A percentile compares a stretch with the other conserved stretches of the same genome.
These are phyloP conservation scores for Rostrohypoxylon terebratum DNA, from an alignment of 495 filamentous ascomycete genomes.

Conservation along the genomic window DNA sequence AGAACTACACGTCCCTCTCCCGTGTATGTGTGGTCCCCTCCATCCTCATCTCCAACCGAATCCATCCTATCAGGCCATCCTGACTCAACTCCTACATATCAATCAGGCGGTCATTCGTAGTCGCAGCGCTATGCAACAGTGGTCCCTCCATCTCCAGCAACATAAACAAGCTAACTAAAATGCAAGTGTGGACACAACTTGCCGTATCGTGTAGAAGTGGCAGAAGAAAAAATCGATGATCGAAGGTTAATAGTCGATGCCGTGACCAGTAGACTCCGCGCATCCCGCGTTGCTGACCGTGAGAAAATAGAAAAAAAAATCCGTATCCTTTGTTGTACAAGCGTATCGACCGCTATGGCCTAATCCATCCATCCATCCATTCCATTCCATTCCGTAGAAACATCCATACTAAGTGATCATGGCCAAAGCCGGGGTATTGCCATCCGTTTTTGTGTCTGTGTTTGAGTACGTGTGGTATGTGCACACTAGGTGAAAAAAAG, in stretches of 20 bases:
- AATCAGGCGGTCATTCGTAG: not conserved
- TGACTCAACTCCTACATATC: not conserved
- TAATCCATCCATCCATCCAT: slow-evolving; percentile 27
- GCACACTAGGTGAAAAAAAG: slow-evolving; percentile 23
- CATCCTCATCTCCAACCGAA: not conserved
- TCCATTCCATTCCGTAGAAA: slow-evolving; percentile 25
- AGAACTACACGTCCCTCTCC: not conserved
- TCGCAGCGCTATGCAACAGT: slow-evolving; percentile 1
- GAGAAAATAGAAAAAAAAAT: slow-evolving; percentile 12
- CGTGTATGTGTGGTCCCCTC: not conserved
- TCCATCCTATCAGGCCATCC: slow-evolving; percentile 2
- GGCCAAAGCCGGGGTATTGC: slow-evolving; percentile 45
- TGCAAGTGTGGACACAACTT: not conserved
- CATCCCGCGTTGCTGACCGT: slow-evolving; percentile 33
- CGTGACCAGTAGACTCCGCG: slow-evolving; percentile 36
- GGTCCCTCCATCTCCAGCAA: not conserved
- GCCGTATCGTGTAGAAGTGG: not conserved
- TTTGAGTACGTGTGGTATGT: slow-evolving; percentile 15
- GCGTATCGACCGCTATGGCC: slow-evolving; percentile 11
- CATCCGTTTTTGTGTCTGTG: slow-evolving; percentile 24
- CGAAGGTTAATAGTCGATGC: not conserved
- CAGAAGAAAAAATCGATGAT: not conserved
- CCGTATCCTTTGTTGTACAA: slow-evolving; percentile 34
- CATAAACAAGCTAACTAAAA: not conserved
- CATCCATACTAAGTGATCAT: slow-evolving; percentile 33